Conservation (phyloP, 805 yeast species). For the Candida piceae region DNA sequence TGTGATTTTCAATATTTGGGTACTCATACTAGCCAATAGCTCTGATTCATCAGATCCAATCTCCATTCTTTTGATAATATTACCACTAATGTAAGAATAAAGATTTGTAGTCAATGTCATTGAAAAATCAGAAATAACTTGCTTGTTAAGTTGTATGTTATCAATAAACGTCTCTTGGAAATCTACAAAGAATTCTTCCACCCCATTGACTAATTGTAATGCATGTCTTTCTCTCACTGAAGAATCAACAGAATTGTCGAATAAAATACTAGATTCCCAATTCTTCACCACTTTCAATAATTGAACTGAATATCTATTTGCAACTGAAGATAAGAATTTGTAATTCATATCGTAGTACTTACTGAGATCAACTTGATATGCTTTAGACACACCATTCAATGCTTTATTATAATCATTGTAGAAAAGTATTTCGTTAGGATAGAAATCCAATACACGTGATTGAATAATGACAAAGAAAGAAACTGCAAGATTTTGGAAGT, state of each 20-base stretch:
- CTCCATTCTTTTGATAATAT: slow-evolving; percentile 18
- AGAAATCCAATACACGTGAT: slow-evolving; percentile 10
- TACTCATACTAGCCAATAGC: slow-evolving; percentile 14
- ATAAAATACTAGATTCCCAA: slow-evolving; percentile 15
- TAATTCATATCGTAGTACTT: slow-evolving; percentile 20
- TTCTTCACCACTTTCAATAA: slow-evolving; percentile 9
- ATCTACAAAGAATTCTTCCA: slow-evolving; percentile 11
- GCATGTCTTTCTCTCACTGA: slow-evolving; percentile 5
- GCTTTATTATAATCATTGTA: slow-evolving; percentile 28
- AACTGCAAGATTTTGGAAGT: slow-evolving; percentile 23
- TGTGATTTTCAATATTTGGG: slow-evolving; percentile 5
- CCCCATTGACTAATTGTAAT: slow-evolving; percentile 4
- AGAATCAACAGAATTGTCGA: slow-evolving; percentile 17
- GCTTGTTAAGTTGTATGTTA: slow-evolving; percentile 17
- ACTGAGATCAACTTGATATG: slow-evolving; percentile 16
- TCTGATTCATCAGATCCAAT: slow-evolving; percentile 32
- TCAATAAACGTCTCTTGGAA: slow-evolving; percentile 11
- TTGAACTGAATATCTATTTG: slow-evolving; percentile 5
- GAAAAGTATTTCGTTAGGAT: slow-evolving; percentile 24
- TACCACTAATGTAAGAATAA: slow-evolving; percentile 15
- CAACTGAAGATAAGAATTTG: slow-evolving; percentile 9
- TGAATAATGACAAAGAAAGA: slow-evolving; percentile 25
- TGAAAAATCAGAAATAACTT: slow-evolving; percentile 15
- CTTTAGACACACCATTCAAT: slow-evolving; percentile 16
- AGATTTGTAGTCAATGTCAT: slow-evolving; percentile 13